These are phyloP conservation scores for Phaeotremella fagi DNA, from an alignment of 768 basidiomycete species.

Conservation along the genomic window DNA sequence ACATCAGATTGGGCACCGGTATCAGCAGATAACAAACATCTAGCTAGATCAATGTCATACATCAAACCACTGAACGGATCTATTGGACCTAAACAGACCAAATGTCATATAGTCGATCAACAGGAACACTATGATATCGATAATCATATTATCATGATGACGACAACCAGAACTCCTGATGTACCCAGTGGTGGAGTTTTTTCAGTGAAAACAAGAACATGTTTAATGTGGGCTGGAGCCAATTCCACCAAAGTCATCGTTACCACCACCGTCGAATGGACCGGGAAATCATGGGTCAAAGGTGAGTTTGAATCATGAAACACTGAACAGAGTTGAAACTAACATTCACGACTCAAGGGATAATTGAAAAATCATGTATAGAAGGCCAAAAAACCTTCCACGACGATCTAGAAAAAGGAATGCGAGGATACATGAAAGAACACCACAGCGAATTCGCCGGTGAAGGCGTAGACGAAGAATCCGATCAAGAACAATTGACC, in stretches of 20 bases:
- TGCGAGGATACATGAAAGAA: constrained; percentile 81
- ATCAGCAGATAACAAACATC: constrained; percentile 59
- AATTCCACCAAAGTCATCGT: constrained; percentile 74
- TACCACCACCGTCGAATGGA: constrained; percentile 92
- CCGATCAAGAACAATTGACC: constrained; percentile 4
- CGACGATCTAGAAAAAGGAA: constrained; percentile 70
- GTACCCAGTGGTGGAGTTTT: constrained; percentile 93
- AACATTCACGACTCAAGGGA: constrained; percentile 58
- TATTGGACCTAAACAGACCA: constrained; percentile 89
- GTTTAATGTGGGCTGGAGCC: constrained; percentile 85
- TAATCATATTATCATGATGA: constrained; percentile 72
- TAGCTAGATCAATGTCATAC: constrained; percentile 87
- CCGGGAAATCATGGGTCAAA: constrained; percentile 92
- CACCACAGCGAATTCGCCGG: constrained; percentile 87
- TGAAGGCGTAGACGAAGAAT: constrained; percentile 57
- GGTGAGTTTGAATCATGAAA: constrained; percentile 52
- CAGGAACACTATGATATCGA: constrained; percentile 74
- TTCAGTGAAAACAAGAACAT: constrained; percentile 87
- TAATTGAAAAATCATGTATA: constrained; percentile 85
- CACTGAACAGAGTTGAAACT: background rate
- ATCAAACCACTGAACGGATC: constrained; percentile 85
- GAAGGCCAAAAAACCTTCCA: constrained; percentile 90
- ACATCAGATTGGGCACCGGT: constrained; percentile 88
- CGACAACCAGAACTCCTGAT: constrained; percentile 87
- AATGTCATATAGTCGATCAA: constrained; percentile 92